phyloP scores from a whole-genome alignment of 805 yeast species.

The Lachancea nothofagi region DNA sequence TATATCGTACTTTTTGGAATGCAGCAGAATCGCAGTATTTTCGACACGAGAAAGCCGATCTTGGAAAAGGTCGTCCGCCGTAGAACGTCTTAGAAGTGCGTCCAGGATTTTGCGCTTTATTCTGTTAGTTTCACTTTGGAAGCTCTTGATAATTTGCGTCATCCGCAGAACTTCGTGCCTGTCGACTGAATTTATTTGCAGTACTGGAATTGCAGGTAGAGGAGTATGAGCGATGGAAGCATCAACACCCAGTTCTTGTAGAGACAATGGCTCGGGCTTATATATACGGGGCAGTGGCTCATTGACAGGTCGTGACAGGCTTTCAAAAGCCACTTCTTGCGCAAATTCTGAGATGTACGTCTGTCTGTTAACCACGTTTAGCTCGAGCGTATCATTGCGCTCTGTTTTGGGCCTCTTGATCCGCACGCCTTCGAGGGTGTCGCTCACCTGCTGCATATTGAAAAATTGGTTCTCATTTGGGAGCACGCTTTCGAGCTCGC shows the following conservation, averaged over 20 bases:
- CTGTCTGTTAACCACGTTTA: constrained; percentile 3
- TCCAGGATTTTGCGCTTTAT: constrained; percentile 18
- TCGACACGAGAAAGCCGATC: constrained; percentile 21
- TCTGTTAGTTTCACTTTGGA: constrained; percentile 16
- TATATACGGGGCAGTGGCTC: constrained; percentile 25
- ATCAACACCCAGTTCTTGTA: constrained; percentile 15
- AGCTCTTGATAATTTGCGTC: constrained; percentile 16
- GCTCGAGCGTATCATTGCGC: constrained; percentile 4
- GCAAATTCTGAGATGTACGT: neutral
- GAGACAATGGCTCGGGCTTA: constrained; percentile 17
- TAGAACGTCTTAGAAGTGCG: constrained; percentile 16
- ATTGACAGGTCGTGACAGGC: constrained; percentile 28
- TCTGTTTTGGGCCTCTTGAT: constrained; percentile 16
- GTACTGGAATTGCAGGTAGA: constrained; percentile 21
- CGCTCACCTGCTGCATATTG: constrained; percentile 25
- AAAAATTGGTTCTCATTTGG: constrained; percentile 19
- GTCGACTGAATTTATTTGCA: constrained; percentile 16
- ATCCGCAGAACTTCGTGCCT: constrained; percentile 18
- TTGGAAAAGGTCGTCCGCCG: constrained; percentile 18
- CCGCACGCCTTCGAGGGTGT: constrained; percentile 21
- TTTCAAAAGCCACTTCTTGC: constrained; percentile 10
- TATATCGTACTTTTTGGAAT: constrained; percentile 18
- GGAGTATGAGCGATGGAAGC: constrained; percentile 10
- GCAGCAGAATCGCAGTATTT: constrained; percentile 17
- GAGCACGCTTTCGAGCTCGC: constrained; percentile 16